Evolutionary conservation across 2,329 filamentous ascomycete genomes (phyloP), one percentile per base, ranked within the genome.

Genomic region (Colletotrichum falcatum): DNA sequence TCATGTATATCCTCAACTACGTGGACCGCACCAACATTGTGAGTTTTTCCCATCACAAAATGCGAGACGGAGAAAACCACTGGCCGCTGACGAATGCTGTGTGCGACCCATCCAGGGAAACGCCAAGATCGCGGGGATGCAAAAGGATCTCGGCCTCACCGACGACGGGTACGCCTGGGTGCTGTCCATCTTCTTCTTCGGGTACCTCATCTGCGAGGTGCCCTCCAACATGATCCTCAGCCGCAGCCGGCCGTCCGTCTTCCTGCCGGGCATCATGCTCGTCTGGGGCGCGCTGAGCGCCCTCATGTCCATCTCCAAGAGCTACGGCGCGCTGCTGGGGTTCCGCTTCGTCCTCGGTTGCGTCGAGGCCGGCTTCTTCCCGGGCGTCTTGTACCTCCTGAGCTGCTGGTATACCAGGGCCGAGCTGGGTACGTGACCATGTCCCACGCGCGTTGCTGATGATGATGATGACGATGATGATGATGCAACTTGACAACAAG

Each of bases 141-240:
- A 79, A 6, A 75, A 78, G 23, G 85, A 87, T 66, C 78, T 87
- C 23, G 67, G 76, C 0, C 81, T 87, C 59, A 78, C 77, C n/a
- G 85, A 84, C 5, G 80, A 81, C 68, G 77, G 88, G 73, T 89
- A 88, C 75, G 83, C 82, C 1, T 81, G 85, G 70, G 78, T 83
- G 3, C 75, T 89, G 23, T 82, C 87, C 1, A 84, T 89, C 7
- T 89, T 88, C 79, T 88, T 88, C 74, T 80, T 86, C 65, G 80
- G 78, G 42, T 87, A 89, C 74, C 82, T 89, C 48, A 74, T 85
- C 18, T 87, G 85, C 72, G 86, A 88, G 74, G 81, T 87, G 1
- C 86, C 86, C 0, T 86, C 83, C 64, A 88, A 88, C 76, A 83
- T 88, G 75, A 78, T 87, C n/a, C 79, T 89, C 33, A 81, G 83